Conservation (phyloP, 345 rosid species). For the Raphanus sativus region DNA sequence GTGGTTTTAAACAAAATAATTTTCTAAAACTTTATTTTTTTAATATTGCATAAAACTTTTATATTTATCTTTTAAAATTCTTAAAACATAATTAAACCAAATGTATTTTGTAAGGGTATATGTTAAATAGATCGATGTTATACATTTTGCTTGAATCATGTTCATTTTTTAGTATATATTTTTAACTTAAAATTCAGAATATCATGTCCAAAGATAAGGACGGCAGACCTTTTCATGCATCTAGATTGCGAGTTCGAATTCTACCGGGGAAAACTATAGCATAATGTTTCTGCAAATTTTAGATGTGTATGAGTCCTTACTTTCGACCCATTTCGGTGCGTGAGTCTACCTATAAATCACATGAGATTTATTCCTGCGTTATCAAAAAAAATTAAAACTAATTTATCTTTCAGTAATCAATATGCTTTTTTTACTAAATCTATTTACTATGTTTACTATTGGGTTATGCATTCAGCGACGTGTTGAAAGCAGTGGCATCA, state of each 20-base stretch:
- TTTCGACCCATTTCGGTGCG: too few species aligned
- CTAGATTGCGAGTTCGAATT: too few species aligned
- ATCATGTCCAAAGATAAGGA: too few species aligned
- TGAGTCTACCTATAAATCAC: too few species aligned
- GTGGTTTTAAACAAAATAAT: not conserved
- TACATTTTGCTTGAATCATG: not conserved
- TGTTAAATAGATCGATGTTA: not conserved
- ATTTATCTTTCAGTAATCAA: not conserved
- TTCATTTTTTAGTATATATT: not conserved
- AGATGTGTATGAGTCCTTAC: too few species aligned
- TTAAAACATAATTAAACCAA: not conserved
- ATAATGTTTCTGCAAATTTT: too few species aligned
- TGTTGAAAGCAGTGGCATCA: constrained; percentile 31
- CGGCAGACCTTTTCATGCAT: too few species aligned
- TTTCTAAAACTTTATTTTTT: not conserved
- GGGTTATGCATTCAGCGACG: constrained; percentile 25
- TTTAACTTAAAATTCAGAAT: not conserved
- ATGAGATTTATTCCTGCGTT: too few species aligned
- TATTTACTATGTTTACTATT: not conserved
- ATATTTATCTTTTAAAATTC: too few species aligned
- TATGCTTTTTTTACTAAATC: not conserved
- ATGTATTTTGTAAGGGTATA: not conserved
- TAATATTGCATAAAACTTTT: too few species aligned
- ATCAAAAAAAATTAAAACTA: not conserved
- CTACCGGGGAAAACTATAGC: too few species aligned